A percentile compares a stretch with the other conserved stretches of the same genome.
phyloP scores from a whole-genome alignment of 1,139 yeast species.

The Schwanniomyces etchellsii region DNA sequence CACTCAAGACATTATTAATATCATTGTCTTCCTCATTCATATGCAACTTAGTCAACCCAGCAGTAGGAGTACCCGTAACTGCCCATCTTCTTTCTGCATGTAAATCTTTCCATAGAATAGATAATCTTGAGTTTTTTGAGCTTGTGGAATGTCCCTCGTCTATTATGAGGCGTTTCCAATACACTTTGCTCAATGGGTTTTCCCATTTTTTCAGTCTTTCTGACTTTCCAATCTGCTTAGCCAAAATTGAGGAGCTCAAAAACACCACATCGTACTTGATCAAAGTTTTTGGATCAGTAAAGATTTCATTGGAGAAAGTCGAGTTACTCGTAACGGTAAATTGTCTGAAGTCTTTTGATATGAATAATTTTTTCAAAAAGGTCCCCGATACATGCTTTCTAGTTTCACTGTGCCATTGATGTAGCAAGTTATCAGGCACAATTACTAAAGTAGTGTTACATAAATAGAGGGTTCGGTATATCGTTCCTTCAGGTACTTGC shows the following conservation, averaged over 20 bases:
- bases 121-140: constrained; percentile 45
- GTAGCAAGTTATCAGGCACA: constrained; percentile 61
- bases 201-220: constrained; percentile 10
- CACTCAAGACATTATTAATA: constrained; percentile 13
- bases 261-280: constrained; percentile 46
- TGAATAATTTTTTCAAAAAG: constrained; percentile 28
- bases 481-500: constrained; percentile 14
- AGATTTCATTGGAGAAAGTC: constrained; percentile 16
- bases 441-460: constrained; percentile 55
- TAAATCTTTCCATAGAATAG: constrained; percentile 41
- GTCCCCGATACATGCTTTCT: constrained; percentile 44
- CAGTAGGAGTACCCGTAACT: constrained; percentile 71
- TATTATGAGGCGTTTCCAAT: constrained; percentile 67
- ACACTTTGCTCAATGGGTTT: constrained; percentile 36
- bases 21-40: constrained; percentile 38
- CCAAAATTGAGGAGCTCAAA: constrained; percentile 42
- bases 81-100: constrained; percentile 64
- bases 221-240: constrained; percentile 26
- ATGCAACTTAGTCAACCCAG: constrained; percentile 57
- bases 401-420: constrained; percentile 61
- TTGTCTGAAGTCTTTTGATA: constrained; percentile 28
- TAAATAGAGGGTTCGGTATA: constrained; percentile 26
- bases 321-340: constrained; percentile 8
- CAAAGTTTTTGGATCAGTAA: constrained; percentile 26
- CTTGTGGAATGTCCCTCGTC: constrained; percentile 70